These are phyloP conservation scores for Boletus pseudo-olivaceus DNA, from an alignment of 768 basidiomycete genomes.

Conservation along the genomic window DNA sequence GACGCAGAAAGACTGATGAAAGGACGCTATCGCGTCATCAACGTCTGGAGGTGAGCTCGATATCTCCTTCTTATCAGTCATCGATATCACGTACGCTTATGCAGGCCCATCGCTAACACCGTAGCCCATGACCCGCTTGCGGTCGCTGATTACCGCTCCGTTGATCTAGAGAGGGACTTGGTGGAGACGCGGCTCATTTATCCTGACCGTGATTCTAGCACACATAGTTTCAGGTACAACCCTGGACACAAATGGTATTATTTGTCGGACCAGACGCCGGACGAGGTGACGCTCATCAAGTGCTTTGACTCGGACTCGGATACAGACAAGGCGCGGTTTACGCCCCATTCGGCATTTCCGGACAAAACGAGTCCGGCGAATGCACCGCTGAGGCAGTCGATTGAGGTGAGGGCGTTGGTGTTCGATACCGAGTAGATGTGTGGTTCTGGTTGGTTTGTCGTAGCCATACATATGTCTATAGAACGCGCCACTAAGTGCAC, in stretches of 20 bases:
- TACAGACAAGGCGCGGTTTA: constrained; percentile 27
- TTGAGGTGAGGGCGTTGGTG: constrained; percentile 38
- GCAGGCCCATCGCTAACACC: not conserved
- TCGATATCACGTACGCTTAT: not conserved
- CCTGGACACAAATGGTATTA: constrained; percentile 34
- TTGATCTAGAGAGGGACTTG: not conserved
- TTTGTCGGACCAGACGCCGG: no score
- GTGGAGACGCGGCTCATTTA: constrained; percentile 30
- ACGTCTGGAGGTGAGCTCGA: constrained; percentile 36
- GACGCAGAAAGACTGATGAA: constrained; percentile 41
- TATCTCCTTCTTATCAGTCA: not conserved
- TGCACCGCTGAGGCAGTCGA: constrained; percentile 36
- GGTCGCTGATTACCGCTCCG: not conserved
- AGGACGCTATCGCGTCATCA: constrained; percentile 39
- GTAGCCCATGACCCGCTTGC: constrained; percentile 3
- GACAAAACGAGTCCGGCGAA: constrained; percentile 28
- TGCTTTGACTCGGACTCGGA: constrained; percentile 26
- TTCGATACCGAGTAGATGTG: constrained; percentile 31
- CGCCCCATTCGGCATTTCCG: constrained; percentile 27
- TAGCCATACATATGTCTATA: not conserved
- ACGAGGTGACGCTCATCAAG: no score
- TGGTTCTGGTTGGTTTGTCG: not conserved
- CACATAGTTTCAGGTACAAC: constrained; percentile 30
- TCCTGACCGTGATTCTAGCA: constrained; percentile 23
- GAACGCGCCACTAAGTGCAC: not conserved